Evolutionary conservation across 805 yeast species (phyloP).

Genomic region (Sporopachydermia quercuum): DNA sequence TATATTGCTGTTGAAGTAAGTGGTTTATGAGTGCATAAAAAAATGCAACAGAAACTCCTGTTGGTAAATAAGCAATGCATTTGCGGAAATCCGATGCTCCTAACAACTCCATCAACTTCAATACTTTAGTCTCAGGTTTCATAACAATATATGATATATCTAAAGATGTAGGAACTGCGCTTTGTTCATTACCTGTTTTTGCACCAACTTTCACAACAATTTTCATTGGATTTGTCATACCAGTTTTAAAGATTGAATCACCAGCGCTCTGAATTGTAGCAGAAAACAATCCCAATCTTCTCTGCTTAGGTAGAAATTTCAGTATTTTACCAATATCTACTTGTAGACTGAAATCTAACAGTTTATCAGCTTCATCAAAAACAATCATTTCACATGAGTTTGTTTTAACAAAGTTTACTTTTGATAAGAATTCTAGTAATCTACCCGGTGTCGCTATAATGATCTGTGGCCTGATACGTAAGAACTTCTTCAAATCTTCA

Average conservation of each 20-base stretch:
- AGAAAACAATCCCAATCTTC: conserved; percentile 86
- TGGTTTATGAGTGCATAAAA: conserved; percentile 44
- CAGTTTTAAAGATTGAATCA: conserved; percentile 63
- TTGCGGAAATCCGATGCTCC: conserved; percentile 47
- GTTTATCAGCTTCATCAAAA: conserved; percentile 86
- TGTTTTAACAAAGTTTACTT: conserved; percentile 40
- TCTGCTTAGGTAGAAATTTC: conserved; percentile 66
- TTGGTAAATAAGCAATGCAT: conserved; percentile 84
- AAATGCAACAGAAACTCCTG: conserved; percentile 71
- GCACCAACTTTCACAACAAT: conserved; percentile 52
- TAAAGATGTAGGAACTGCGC: conserved; percentile 45
- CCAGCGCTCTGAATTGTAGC: conserved; percentile 87
- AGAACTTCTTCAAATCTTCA: conserved; percentile 53
- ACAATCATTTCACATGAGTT: conserved; percentile 57
- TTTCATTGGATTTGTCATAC: conserved; percentile 86
- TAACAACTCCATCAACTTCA: conserved; percentile 39
- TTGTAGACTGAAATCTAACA: conserved; percentile 65
- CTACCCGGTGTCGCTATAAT: conserved; percentile 91
- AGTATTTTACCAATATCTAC: conserved; percentile 55
- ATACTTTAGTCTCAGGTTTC: conserved; percentile 45
- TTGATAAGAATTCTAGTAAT: conserved; percentile 51
- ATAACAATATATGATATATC: conserved; percentile 45
- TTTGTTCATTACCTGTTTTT: conserved; percentile 14
- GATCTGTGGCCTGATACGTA: conserved; percentile 48
- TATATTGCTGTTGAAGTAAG: conserved; percentile 18